Evolutionary conservation across 345 rosid species (phyloP), one percentile per base, ranked within the genome.

Genomic region (Populus davidiana): DNA sequence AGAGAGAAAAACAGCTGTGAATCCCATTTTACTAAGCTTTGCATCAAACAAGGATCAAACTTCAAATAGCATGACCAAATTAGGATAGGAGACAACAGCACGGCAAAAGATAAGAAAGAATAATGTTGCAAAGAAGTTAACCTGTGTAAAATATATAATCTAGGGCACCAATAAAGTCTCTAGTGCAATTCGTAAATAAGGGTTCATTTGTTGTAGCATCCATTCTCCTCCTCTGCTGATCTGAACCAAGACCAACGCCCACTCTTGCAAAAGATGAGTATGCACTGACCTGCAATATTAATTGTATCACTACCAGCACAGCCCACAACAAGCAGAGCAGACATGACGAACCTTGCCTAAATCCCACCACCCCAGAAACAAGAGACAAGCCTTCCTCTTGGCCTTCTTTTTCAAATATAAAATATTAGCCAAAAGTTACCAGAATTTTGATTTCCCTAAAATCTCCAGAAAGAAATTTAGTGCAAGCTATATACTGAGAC

Each of bases 131-230:
- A 59, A 20, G 18, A 59, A 62, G 54, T 38, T 80, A 73, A 96
- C 99, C 98, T 75, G 99, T 92, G 88, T 92, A 94, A 79, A 94
- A 94, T 88, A 96, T 94, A 86, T 96, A 94, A 84, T 96, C 99
- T 29, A 88, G 86, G 21, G 99, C 90, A 86, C 97, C 97, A 8
- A 91, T 87, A 66, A 94, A 96, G 82, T 96, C 99, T 81, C 97
- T 89, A 17, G 98, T 96, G 88, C 95, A 96, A 78, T 94, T 91
- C 39, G 98, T 94, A 86, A 96, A 96, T 81, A 94, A 84, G 0
- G 99, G 99, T 79, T 96, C 99, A 81, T 94, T 96, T 44, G 97
- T 90, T 16, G 87, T 11, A 13, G 92, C 83, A 86, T 96, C 98
- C 92, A 96, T 87, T 86, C 91, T 93, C 85, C 95, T 90, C 77